These are phyloP conservation scores for Pistacia vera DNA, from an alignment of 345 rosid genomes.

Conservation along the genomic window DNA sequence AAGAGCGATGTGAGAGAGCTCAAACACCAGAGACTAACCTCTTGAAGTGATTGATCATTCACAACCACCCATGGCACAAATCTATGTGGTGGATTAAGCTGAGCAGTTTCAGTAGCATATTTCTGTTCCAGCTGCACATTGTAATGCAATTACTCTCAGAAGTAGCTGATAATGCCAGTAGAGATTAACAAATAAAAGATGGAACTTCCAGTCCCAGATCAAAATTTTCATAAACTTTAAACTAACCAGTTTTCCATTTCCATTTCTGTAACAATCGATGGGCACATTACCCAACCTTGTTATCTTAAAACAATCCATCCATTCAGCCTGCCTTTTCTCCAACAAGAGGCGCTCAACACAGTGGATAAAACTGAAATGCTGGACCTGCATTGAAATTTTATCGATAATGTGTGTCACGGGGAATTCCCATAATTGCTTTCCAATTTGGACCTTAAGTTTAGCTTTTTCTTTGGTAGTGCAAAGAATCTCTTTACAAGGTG, in stretches of 20 bases:
- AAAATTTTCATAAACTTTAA: neutral
- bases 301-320: slow-evolving; percentile 52
- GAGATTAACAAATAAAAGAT: neutral
- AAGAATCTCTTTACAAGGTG: neutral
- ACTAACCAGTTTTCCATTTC: slow-evolving; percentile 54
- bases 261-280: slow-evolving; percentile 55
- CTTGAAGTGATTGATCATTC: slow-evolving; percentile 54
- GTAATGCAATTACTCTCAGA: neutral
- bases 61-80: slow-evolving; percentile 77
- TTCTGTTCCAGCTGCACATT: slow-evolving; percentile 47
- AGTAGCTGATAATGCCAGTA: neutral
- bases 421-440: neutral
- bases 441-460: neutral
- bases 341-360: slow-evolving; percentile 51
- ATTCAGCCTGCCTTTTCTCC: slow-evolving; percentile 42
- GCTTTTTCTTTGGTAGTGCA: neutral
- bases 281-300: slow-evolving; percentile 42
- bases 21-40: slow-evolving; percentile 32
- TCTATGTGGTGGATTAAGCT: slow-evolving; percentile 57
- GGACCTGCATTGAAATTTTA: slow-evolving; percentile 36
- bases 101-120: slow-evolving; percentile 53
- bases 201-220: neutral
- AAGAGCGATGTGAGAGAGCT: neutral
- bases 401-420: neutral
- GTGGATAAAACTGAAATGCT: slow-evolving; percentile 52